Evolutionary conservation across 2,329 filamentous ascomycete genomes (phyloP).

Genomic region (Ophiognomonia clavigignenti-juglandacearum): DNA sequence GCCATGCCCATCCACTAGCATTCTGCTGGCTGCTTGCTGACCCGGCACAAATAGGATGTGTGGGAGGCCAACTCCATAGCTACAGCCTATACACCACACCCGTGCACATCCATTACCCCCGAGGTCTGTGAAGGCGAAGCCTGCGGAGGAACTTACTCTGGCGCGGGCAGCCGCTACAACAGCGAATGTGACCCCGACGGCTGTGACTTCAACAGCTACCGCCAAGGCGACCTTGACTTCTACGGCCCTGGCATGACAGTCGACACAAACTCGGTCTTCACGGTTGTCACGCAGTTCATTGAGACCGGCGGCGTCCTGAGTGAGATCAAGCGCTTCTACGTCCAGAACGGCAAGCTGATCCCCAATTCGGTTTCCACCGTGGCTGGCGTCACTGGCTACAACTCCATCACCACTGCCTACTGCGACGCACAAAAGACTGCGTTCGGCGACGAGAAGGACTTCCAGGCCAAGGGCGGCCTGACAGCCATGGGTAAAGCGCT

Average conservation of each 20-base stretch:
- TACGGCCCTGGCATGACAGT: constrained; percentile 55
- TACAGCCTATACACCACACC: constrained; percentile 61
- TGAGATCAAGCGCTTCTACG: constrained; percentile 61
- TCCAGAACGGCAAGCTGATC: constrained; percentile 57
- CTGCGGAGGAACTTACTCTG: constrained; percentile 50
- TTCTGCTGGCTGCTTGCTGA: constrained; percentile 18
- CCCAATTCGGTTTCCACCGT: constrained; percentile 43
- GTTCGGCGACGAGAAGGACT: constrained; percentile 51
- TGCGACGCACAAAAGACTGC: constrained; percentile 54
- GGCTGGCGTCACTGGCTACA: constrained; percentile 31
- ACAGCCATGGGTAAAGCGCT: constrained; percentile 47
- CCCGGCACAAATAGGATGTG: constrained; percentile 12
- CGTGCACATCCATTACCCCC: constrained; percentile 49
- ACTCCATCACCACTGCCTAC: constrained; percentile 51
- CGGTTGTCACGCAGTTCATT: constrained; percentile 63
- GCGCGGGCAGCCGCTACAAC: constrained; percentile 43
- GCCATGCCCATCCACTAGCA: accelerated
- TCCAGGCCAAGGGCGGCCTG: constrained; percentile 52
- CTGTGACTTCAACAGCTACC: constrained; percentile 67
- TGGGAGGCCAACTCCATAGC: constrained; percentile 64
- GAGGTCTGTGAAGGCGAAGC: constrained; percentile 43
- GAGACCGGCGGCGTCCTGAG: constrained; percentile 45
- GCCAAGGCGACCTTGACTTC: constrained; percentile 58
- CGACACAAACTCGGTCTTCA: constrained; percentile 55
- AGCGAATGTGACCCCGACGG: constrained; percentile 65